phyloP scores from a whole-genome alignment of 2,329 filamentous ascomycete genomes.

The Thelonectria olida region DNA sequence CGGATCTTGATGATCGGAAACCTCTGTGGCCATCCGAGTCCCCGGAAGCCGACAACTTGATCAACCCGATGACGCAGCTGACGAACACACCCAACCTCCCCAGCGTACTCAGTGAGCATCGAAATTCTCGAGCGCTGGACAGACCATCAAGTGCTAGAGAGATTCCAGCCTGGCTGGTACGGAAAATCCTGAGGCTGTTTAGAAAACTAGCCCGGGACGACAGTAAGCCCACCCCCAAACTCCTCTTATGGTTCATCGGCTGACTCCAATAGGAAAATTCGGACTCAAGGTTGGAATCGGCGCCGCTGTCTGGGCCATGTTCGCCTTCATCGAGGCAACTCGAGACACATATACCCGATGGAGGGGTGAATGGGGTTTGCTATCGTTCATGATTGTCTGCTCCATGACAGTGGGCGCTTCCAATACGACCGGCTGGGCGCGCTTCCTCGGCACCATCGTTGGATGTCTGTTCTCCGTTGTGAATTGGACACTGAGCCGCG shows the following conservation, averaged over 20 bases:
- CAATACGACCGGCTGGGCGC: conserved; percentile 88
- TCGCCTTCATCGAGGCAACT: conserved; percentile 83
- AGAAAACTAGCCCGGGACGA: conserved; percentile 56
- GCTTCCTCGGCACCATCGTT: conserved; percentile 86
- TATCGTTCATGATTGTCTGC: conserved; percentile 99
- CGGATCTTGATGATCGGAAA: conserved; percentile 11
- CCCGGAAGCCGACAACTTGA: conserved; percentile 29
- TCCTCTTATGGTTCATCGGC: conserved; percentile 52
- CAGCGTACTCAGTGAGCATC: neutral
- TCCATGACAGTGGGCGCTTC: conserved; percentile 98
- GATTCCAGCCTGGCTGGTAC: conserved; percentile 32
- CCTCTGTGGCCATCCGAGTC: conserved; percentile 46
- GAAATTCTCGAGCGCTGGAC: conserved; percentile 11
- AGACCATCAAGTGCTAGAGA: conserved; percentile 28
- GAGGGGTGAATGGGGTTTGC: conserved; percentile 94
- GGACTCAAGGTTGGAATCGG: conserved; percentile 94
- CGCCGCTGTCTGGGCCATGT: conserved; percentile 86
- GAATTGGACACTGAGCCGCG: conserved; percentile 80
- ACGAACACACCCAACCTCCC: neutral
- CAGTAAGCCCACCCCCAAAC: conserved; percentile 48
- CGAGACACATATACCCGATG: conserved; percentile 84
- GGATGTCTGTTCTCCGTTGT: conserved; percentile 80
- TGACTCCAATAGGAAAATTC: conserved; percentile 63
- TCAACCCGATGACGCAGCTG: conserved; percentile 13
- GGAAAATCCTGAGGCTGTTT: conserved; percentile 46